Percentiles rank a stretch among this genome's conserved stretches.
Conservation (phyloP, 305 asterid genomes). For the Fraxinus platypoda region DNA sequence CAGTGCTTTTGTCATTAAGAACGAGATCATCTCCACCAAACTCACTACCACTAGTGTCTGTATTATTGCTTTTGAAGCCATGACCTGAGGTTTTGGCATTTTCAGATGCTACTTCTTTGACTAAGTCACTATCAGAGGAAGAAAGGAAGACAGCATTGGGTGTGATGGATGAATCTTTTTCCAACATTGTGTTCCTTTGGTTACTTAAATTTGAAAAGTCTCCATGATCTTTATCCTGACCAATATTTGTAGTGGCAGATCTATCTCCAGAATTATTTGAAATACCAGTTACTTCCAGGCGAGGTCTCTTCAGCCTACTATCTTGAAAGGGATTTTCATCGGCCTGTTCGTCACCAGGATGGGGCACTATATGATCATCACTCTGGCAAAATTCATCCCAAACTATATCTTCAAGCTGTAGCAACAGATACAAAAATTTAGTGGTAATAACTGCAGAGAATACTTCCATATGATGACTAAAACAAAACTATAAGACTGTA, state of each 20-base stretch:
- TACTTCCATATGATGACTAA: constrained; percentile 40
- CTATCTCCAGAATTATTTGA: constrained; percentile 24
- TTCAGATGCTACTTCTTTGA: constrained; percentile 46
- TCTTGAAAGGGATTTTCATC: constrained; percentile 32
- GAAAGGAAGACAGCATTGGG: constrained; percentile 43
- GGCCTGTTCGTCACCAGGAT: constrained; percentile 29
- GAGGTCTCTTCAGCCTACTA: constrained; percentile 46
- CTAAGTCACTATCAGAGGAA: constrained; percentile 37
- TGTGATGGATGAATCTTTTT: constrained; percentile 36
- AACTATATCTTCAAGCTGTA: constrained; percentile 67
- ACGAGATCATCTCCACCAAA: constrained; percentile 38
- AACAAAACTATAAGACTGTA: not conserved
- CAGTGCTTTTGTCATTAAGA: constrained; percentile 38
- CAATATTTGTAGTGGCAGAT: constrained; percentile 31
- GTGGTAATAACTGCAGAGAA: constrained; percentile 44
- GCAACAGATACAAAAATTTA: constrained; percentile 52
- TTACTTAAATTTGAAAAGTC: constrained; percentile 32
- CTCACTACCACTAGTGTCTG: constrained; percentile 33
- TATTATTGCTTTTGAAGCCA: constrained; percentile 33
- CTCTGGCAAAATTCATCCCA: constrained; percentile 68
- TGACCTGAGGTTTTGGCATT: constrained; percentile 33
- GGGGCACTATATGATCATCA: constrained; percentile 80
- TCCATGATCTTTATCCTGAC: constrained; percentile 30
- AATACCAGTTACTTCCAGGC: constrained; percentile 33
- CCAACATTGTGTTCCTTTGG: constrained; percentile 47